A percentile compares a stretch with the other conserved stretches of the same genome.
Evolutionary conservation across 768 basidiomycete genomes (phyloP).

Genomic region (Panaeolus cyanescens): DNA sequence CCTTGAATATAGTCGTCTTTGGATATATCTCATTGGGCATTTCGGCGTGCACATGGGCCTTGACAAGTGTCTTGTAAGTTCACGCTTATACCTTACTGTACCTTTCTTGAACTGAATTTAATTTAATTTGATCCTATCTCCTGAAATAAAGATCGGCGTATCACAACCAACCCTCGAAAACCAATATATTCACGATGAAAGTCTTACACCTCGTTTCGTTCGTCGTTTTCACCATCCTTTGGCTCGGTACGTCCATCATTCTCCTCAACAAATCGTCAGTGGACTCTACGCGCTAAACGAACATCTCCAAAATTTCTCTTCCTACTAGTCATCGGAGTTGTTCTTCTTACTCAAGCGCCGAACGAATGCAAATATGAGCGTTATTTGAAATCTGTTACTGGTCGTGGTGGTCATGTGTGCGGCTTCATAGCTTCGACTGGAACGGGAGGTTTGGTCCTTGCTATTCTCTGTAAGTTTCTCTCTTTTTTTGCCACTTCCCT

Average conservation of each 20-base stretch:
- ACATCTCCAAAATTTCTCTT: too few species aligned
- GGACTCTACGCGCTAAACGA: too few species aligned
- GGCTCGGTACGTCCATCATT: neutral
- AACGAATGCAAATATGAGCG: neutral
- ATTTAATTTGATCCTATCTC: too few species aligned
- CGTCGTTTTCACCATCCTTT: neutral
- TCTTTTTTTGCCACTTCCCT: too few species aligned
- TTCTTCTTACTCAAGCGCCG: neutral
- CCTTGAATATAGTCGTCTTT: too few species aligned
- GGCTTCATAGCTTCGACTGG: neutral
- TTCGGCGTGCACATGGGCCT: too few species aligned
- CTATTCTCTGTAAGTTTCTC: neutral
- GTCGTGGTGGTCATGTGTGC: neutral
- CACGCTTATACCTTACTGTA: too few species aligned
- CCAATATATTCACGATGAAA: neutral
- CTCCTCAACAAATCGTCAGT: too few species aligned
- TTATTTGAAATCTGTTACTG: neutral
- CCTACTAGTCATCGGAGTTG: neutral
- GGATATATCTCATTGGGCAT: too few species aligned
- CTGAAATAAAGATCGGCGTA: neutral
- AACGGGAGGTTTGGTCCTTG: neutral
- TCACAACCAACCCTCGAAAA: neutral
- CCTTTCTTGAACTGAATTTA: too few species aligned
- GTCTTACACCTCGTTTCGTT: neutral
- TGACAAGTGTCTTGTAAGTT: too few species aligned